Evolutionary conservation across 768 basidiomycete genomes (phyloP).

Genomic region (Lactarius vividus): DNA sequence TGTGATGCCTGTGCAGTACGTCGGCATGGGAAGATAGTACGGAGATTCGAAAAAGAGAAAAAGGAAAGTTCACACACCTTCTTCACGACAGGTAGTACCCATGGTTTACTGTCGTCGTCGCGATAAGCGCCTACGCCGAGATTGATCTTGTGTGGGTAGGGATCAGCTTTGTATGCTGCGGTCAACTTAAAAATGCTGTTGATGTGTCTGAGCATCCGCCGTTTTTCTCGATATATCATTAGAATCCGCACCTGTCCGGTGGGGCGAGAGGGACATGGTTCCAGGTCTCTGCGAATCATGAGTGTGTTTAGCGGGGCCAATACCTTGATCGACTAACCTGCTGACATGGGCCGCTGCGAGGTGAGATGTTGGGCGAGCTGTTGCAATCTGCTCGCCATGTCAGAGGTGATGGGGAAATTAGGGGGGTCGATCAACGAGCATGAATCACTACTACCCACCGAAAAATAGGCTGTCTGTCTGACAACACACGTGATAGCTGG

Average conservation of each 20-base stretch:
- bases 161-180: slow-evolving; percentile 82
- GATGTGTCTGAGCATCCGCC: slow-evolving; percentile 15
- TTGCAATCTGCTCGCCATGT: slow-evolving; percentile 57
- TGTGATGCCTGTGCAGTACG: slow-evolving; percentile 63
- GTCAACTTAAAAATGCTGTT: slow-evolving; percentile 87
- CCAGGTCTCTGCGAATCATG: slow-evolving; percentile 58
- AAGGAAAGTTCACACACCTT: slow-evolving; percentile 56
- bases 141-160: slow-evolving; percentile 77
- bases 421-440: background rate
- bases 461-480: background rate
- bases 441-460: background rate
- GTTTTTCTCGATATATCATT: background rate
- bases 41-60: background rate
- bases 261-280: slow-evolving; percentile 76
- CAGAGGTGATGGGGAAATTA: slow-evolving; percentile 14
- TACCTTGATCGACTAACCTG: slow-evolving; percentile 42
- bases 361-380: slow-evolving; percentile 57
- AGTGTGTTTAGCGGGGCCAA: slow-evolving; percentile 15
- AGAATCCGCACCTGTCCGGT: slow-evolving; percentile 65
- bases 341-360: slow-evolving; percentile 32
- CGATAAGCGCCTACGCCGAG: slow-evolving; percentile 92
- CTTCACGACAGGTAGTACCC: slow-evolving; percentile 89
- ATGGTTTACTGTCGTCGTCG: slow-evolving; percentile 83
- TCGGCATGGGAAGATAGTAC: background rate
- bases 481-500: slow-evolving; percentile 16